Conservation (phyloP, 768 basidiomycete species). For the Amanita pseudoporphyria region DNA sequence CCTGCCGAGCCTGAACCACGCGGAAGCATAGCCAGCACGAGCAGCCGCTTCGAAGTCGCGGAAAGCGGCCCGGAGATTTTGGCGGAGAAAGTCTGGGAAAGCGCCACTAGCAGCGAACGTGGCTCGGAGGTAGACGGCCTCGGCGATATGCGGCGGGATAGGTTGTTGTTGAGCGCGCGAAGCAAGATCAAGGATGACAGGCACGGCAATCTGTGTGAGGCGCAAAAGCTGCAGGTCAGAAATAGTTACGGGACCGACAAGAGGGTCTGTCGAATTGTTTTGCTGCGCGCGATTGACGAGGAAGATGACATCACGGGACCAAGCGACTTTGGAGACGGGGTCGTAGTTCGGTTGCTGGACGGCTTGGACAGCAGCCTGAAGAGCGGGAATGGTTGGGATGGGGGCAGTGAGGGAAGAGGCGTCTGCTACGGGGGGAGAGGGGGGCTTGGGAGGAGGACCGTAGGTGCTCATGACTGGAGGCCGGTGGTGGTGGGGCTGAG, state of each 20-base stretch:
- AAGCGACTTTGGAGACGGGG: slow-evolving; percentile 55
- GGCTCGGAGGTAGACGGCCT: slow-evolving; percentile 71
- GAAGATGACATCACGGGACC: slow-evolving; percentile 77
- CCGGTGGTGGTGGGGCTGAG: slow-evolving; percentile 18
- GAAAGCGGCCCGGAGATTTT: slow-evolving; percentile 75
- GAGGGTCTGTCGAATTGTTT: slow-evolving; percentile 28
- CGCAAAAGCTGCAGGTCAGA: slow-evolving; percentile 48
- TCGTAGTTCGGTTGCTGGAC: slow-evolving; percentile 48
- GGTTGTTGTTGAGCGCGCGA: slow-evolving; percentile 19
- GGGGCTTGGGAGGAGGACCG: slow-evolving; percentile 37
- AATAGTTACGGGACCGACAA: slow-evolving; percentile 44
- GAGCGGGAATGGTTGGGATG: slow-evolving; percentile 53
- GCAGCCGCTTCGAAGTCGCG: slow-evolving; percentile 84
- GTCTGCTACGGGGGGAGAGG: slow-evolving; percentile 17
- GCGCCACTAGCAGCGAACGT: slow-evolving; percentile 65
- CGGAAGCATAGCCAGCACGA: slow-evolving; percentile 61
- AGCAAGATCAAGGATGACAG: slow-evolving; percentile 51
- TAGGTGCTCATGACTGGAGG: slow-evolving; percentile 34
- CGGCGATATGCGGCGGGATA: slow-evolving; percentile 40
- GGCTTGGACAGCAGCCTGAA: slow-evolving; percentile 39
- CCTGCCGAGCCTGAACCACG: slow-evolving; percentile 87
- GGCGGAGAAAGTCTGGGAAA: slow-evolving; percentile 52
- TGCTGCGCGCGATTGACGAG: slow-evolving; percentile 56
- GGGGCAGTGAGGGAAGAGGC: slow-evolving; percentile 53
- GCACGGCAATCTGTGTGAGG: slow-evolving; percentile 56